phyloP scores from a whole-genome alignment of 2,329 filamentous ascomycete species.

The Arachnomyces sp. region DNA sequence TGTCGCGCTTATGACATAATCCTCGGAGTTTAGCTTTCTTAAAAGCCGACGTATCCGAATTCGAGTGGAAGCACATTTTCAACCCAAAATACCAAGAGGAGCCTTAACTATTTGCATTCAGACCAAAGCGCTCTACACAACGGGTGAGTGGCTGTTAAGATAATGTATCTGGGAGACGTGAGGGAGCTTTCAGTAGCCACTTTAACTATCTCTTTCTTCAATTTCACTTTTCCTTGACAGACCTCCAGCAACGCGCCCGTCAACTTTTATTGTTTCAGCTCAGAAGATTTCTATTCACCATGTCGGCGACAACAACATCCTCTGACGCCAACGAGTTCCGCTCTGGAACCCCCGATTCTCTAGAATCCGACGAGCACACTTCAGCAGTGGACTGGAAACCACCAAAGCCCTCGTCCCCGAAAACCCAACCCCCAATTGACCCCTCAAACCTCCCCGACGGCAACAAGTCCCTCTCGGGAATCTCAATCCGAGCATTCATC shows the following conservation, averaged over 20 bases:
- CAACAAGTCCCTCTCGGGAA: conserved; percentile 35
- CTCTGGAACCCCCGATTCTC: conserved; percentile 1
- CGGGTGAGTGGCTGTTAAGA: not conserved
- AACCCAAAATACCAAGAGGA: no score
- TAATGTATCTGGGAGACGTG: not conserved
- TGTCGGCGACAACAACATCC: not conserved
- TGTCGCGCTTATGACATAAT: no score
- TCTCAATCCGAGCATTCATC: conserved; percentile 38
- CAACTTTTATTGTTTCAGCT: no score
- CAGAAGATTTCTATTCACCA: not conserved
- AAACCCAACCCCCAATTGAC: conserved; percentile 18
- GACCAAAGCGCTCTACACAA: not conserved
- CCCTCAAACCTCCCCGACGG: conserved; percentile 29
- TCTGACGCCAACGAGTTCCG: conserved; percentile 3
- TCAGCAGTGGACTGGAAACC: not conserved
- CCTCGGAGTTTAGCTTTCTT: no score
- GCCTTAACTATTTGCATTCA: not conserved
- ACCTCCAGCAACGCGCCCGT: no score
- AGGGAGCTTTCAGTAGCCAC: no score
- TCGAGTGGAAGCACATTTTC: not conserved
- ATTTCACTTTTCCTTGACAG: no score
- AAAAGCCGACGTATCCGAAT: no score
- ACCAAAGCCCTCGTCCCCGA: not conserved
- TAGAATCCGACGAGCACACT: not conserved
- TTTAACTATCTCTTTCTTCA: no score